Evolutionary conservation across 2,329 filamentous ascomycete species (phyloP), one percentile per base, ranked within the genome.

Genomic region (Scedosporium minutisporum): DNA sequence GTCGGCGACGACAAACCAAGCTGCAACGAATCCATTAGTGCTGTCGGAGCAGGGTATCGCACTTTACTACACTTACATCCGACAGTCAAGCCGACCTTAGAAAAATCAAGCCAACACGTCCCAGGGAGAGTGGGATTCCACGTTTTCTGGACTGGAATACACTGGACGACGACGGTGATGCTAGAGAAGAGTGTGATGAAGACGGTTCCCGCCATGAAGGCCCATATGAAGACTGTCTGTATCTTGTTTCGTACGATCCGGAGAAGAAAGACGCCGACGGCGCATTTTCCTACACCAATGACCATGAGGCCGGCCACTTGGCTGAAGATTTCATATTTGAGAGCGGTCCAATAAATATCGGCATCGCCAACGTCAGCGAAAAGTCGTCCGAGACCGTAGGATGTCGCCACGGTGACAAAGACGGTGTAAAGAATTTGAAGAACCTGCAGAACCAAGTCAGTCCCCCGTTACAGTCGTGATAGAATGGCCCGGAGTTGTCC

Each of bases 161-260:
- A 69, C 46, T 66, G 65, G 23, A 69, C 64, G 62, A 69, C 69
- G 12, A 66, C 64, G 18, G 68, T 63, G 2, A 69, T 59, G 16
- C 65, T 66, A 29, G 55, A 62, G 51, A 63, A 44, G 4, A 66
- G 65, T n/a, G 68, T 63, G 42, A 68, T 61, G 55, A 67, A 42
- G 62, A 68, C 67, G 46, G 66, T 65, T 3, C 63, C 64, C 23
- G 65, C 57, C 46, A 68, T 64, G 57, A 66, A 58, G 60, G 65
- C 64, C 69, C 69, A 71, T 29, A 71, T 63, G 23, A 69, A 55
- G 9, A 58, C 29, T 41, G 61, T 65, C 63, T 69, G 68, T 62
- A 65, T 66, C 16, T 57, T 63, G 16, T 67, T 65, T 14, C 62
- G 60, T n/a, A 68, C 51, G 51, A 55, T 66, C 41, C 69, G 69